phyloP scores from a whole-genome alignment of 2,329 filamentous ascomycete species.

The Neoscytalidium dimidiatum region DNA sequence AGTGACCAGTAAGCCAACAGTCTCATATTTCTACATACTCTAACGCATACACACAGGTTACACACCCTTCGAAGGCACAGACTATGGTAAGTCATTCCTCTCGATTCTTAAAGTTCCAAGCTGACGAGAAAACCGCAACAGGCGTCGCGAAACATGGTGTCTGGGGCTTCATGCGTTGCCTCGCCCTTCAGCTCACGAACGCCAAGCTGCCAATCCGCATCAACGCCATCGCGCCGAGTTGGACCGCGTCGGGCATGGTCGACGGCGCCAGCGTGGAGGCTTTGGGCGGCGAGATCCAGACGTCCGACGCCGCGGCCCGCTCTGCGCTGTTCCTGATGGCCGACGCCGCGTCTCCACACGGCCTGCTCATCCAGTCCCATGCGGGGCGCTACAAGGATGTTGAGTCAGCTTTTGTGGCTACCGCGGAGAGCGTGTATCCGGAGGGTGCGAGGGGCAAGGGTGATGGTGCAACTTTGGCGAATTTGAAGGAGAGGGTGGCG shows the following conservation, averaged over 20 bases:
- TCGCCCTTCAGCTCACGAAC: slow-evolving; percentile 25
- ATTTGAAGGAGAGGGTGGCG: neutral
- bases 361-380: slow-evolving; percentile 31
- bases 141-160: slow-evolving; percentile 34
- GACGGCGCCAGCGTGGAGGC: slow-evolving; percentile 21
- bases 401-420: slow-evolving; percentile 26
- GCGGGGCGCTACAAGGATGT: slow-evolving; percentile 31
- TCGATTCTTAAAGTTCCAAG: neutral
- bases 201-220: slow-evolving; percentile 33
- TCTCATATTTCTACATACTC: neutral
- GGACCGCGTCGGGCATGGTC: slow-evolving; percentile 34
- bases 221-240: slow-evolving; percentile 35
- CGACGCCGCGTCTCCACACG: slow-evolving; percentile 27
- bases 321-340: slow-evolving; percentile 32
- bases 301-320: slow-evolving; percentile 30
- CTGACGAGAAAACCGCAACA: slow-evolving; percentile 24
- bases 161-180: slow-evolving; percentile 31
- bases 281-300: slow-evolving; percentile 28
- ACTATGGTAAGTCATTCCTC: slow-evolving; percentile 30
- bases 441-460: neutral
- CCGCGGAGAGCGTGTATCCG: neutral
- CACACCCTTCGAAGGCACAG: slow-evolving; percentile 26
- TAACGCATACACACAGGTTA: slow-evolving; percentile 22
- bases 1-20: slow-evolving; percentile 26
- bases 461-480: neutral